Base-by-base conservation (phyloP, 352 stramenopile genomes). In the Globisporangium cederbergense region DNA sequence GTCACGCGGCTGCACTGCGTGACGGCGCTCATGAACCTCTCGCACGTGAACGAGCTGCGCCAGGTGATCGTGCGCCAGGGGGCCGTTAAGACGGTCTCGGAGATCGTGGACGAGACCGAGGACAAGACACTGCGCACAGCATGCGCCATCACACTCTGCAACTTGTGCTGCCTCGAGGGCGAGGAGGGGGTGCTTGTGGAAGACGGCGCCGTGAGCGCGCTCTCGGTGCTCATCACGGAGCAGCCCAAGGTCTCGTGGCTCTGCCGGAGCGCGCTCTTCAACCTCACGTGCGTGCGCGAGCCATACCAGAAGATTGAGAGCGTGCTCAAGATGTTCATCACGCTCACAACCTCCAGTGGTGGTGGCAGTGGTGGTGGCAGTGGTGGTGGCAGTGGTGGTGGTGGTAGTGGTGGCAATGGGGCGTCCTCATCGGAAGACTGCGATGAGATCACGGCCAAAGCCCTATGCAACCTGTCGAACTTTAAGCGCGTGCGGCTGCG, bases 231-330 rank as follows among this genome's bases (percentile, higher is more conserved):
- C n/a, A 91, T 96, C 64, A 93, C 77, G 25, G 78, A 94, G 52
- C 81, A 86, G 22, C 74, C 77, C 20, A 80, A 81, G 49, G 81
- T 95, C 1, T 68, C 85, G 0, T 60, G 75, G 38, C 79, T 96
- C 11, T 96, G 84, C 34, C 73, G 84, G 6, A 77, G 75, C 49
- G 90, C 85, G 1, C 67, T 97, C 1, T 97, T 94, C 75, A 97
- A 97, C 50, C 72, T 97, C 18, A 97, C 89, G 1, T 96, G 86
- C 57, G 90, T 97, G 10, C 71, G 73, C 9, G 78, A 90, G 51
- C 89, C 88, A 2, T 97, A 96, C 64, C 73, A 82, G 25, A 91
- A 96, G 67, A 95, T 97, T 20, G 89, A 97, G 69, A 85, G 66
- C 40, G 83, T 94, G 2, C 68, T 94, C 51, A 94, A 94, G 56